Evolutionary conservation across 2,329 filamentous ascomycete genomes (phyloP).

Genomic region (Aspergillus luchuensis): DNA sequence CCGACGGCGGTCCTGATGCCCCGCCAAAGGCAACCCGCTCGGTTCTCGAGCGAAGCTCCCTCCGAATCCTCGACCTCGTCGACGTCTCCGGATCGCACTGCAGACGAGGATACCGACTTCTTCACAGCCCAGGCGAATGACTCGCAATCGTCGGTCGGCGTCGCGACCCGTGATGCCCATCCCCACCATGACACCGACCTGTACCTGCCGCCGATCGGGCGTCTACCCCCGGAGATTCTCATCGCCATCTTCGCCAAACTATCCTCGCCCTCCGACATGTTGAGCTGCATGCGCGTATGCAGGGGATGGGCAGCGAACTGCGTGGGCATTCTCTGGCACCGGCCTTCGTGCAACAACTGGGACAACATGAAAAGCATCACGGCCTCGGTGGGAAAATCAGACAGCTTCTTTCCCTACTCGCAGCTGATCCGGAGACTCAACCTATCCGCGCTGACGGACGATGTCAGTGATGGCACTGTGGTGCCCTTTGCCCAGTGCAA

Average conservation of each 20-base stretch:
- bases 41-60: conserved; percentile 42
- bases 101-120: conserved; percentile 91
- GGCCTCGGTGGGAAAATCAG: conserved; percentile 68
- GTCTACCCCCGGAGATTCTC: conserved; percentile 89
- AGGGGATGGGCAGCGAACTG: conserved; percentile 90
- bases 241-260: conserved; percentile 90
- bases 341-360: conserved; percentile 88
- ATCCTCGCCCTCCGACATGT: conserved; percentile 71
- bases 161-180: conserved; percentile 74
- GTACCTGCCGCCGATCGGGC: conserved; percentile 66
- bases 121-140: conserved; percentile 82
- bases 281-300: conserved; percentile 90
- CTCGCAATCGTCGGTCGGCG: conserved; percentile 86
- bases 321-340: conserved; percentile 92
- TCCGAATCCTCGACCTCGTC: conserved; percentile 49
- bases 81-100: conserved; percentile 57
- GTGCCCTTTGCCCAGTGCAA: conserved; percentile 80
- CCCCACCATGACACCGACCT: conserved; percentile 54
- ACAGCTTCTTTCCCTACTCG: conserved; percentile 85
- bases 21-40: conserved; percentile 39
- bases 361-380: conserved; percentile 78
- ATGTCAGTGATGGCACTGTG: conserved; percentile 87
- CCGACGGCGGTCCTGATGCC: conserved; percentile 32
- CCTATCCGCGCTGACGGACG: conserved; percentile 72
- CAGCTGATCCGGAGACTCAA: conserved; percentile 92